phyloP scores from a whole-genome alignment of 2,329 filamentous ascomycete species.

The Cladophialophora immunda region DNA sequence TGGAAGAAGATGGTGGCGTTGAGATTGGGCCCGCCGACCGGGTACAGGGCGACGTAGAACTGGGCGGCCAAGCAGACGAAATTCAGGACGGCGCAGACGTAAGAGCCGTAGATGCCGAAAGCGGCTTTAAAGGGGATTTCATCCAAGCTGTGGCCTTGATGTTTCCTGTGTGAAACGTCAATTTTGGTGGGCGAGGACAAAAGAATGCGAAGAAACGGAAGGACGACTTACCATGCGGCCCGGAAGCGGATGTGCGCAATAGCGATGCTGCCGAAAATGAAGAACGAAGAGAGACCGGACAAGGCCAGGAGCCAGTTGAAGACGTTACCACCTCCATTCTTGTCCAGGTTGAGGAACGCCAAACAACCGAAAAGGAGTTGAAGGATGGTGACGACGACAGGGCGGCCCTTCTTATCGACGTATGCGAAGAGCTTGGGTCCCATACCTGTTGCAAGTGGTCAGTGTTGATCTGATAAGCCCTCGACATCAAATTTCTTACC shows the following conservation, averaged over 20 bases:
- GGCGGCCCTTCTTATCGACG: constrained; percentile 44
- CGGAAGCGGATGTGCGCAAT: constrained; percentile 84
- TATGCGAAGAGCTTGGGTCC: constrained; percentile 59
- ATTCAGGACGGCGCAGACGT: constrained; percentile 80
- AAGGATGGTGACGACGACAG: constrained; percentile 58
- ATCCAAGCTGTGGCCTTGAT: constrained; percentile 71
- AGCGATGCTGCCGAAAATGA: constrained; percentile 67
- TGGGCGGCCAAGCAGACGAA: constrained; percentile 78
- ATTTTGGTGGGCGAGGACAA: constrained; percentile 4
- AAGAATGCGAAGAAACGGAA: not conserved
- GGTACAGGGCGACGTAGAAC: constrained; percentile 87
- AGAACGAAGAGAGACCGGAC: constrained; percentile 54
- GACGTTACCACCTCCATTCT: constrained; percentile 8
- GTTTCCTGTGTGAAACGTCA: constrained; percentile 44
- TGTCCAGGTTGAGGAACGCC: constrained; percentile 19
- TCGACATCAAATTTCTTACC: not conserved
- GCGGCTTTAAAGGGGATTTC: constrained; percentile 85
- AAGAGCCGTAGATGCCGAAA: constrained; percentile 81
- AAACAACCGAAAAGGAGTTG: constrained; percentile 47
- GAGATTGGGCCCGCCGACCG: constrained; percentile 60
- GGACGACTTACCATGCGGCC: constrained; percentile 63
- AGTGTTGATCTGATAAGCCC: constrained; percentile 65
- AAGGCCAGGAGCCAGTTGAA: constrained; percentile 23
- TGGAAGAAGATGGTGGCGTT: constrained; percentile 42
- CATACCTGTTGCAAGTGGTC: constrained; percentile 61